These are phyloP conservation scores for Salix exigua DNA, from an alignment of 345 rosid genomes.

Conservation along the genomic window DNA sequence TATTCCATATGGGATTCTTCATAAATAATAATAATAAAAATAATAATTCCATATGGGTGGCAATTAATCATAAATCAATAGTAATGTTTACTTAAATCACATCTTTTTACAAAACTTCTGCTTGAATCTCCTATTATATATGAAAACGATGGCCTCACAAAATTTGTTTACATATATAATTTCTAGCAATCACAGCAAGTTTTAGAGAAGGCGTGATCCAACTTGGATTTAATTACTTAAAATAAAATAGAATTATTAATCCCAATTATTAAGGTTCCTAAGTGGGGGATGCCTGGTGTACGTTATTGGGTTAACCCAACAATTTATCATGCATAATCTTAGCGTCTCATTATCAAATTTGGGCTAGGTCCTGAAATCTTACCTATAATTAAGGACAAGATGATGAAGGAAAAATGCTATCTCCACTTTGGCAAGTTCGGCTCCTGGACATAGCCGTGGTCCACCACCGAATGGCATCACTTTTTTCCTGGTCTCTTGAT, in stretches of 20 bases:
- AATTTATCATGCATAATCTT: not conserved
- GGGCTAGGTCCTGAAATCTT: slow-evolving; percentile 2
- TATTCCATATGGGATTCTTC: no score
- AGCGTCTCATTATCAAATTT: not conserved
- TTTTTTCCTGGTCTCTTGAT: slow-evolving; percentile 48
- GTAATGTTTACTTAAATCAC: no score
- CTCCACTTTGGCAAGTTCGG: slow-evolving; percentile 73
- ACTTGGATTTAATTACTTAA: no score
- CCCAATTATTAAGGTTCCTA: slow-evolving; percentile 24
- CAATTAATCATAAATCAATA: no score
- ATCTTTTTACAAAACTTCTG: no score
- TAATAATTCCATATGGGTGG: no score
- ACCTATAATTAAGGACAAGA: slow-evolving; percentile 79
- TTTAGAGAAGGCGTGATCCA: no score
- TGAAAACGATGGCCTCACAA: no score
- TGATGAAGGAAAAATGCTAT: slow-evolving; percentile 78
- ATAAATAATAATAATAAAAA: no score
- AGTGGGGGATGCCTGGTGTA: slow-evolving; percentile 22
- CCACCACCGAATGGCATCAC: slow-evolving; percentile 92
- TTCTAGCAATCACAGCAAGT: no score
- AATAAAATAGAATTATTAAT: not conserved
- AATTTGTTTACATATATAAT: no score
- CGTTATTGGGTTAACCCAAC: slow-evolving; percentile 3
- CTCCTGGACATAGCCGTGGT: slow-evolving; percentile 73
- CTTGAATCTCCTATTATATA: no score